phyloP scores from a whole-genome alignment of 2,329 filamentous ascomycete genomes.

The Trichoderma pleuroti region DNA sequence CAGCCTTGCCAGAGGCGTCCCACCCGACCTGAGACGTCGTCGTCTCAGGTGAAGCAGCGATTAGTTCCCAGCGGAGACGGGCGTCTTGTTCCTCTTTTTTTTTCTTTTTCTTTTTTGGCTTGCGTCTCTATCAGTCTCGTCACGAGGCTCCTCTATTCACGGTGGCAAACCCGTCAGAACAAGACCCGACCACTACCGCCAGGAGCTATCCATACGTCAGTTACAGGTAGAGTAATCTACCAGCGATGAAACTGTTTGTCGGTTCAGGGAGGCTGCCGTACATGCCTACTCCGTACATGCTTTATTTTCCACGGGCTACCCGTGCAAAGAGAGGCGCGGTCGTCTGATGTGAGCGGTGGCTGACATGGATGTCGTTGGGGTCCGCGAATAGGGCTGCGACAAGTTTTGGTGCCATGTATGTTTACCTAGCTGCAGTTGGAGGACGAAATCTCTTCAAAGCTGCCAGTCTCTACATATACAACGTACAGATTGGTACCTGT shows the following conservation, averaged over 20 bases:
- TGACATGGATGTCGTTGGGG: slow-evolving; percentile 12
- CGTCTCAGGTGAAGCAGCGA: slow-evolving; percentile 23
- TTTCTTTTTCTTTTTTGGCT: too few species aligned
- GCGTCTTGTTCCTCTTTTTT: not conserved
- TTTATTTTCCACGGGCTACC: not conserved
- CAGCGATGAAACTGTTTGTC: not conserved
- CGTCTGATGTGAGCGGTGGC: slow-evolving; percentile 9
- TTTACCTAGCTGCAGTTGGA: not conserved
- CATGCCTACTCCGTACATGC: too few species aligned
- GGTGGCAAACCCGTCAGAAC: not conserved
- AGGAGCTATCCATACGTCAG: not conserved
- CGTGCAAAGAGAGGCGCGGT: not conserved
- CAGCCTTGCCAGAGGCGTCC: slow-evolving; percentile 17
- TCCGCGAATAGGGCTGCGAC: slow-evolving; percentile 17
- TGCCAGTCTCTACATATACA: not conserved
- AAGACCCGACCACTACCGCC: not conserved
- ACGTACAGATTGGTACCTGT: not conserved
- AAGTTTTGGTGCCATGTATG: slow-evolving; percentile 3
- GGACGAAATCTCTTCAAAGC: not conserved
- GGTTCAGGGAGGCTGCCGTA: not conserved
- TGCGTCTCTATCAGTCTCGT: not conserved
- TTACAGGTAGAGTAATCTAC: not conserved
- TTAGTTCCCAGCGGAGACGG: slow-evolving; percentile 14
- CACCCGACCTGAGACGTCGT: slow-evolving; percentile 24
- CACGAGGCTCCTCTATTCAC: not conserved